Base-by-base conservation (phyloP, 2,329 filamentous ascomycete species). In the Periconia sp. region DNA sequence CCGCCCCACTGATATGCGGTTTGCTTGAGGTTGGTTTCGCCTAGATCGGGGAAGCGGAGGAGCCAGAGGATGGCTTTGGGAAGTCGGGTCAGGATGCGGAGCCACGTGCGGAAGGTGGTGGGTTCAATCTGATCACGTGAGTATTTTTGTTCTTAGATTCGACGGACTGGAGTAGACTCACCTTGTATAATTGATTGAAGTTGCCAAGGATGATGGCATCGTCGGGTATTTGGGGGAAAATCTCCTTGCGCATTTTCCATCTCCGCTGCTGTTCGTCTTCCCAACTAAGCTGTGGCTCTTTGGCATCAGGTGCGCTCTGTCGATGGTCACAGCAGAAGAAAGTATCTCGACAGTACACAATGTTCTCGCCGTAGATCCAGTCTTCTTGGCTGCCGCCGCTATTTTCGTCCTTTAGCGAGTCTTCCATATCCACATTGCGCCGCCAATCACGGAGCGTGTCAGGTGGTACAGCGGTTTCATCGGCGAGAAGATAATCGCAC, bases 111-210 rank as follows among this genome's bases (percentile, higher is more conserved):
- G 76, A 97, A 97, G 8, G 92, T 97, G 3, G 92, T 95, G 1
- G 94, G 94, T 63, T 99, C 94, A 74, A 99, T 97, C 92, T 96
- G 56, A 31, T 6, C 17, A 5, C 42, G 56, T 73, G 54, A 67
- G 60, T 23, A n/a, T 3, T 27, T 42, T 20, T 3, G 20, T 2
- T 5, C 33, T 2, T 37, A 37, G 15, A 37, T 37, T n/a, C 11
- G 10, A n/a, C 6, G 15, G 33, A 37, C 11, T 37, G 11, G 17
- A 45, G 10, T 11, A 42, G 27, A 60, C 80, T 60, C 79, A 94
- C 92, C 86, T 99, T 99, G 78, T 99, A 99, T 31, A 99, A 80
- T 73, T 99, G 94, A 70, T 99, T 99, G 76, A 99, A 99, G 74
- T 99, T 99, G 7, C 91, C 94, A 54, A 99, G 82, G 64, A 99